Conservation (phyloP, 1,139 yeast genomes). For the Geotrichum europaeum region DNA sequence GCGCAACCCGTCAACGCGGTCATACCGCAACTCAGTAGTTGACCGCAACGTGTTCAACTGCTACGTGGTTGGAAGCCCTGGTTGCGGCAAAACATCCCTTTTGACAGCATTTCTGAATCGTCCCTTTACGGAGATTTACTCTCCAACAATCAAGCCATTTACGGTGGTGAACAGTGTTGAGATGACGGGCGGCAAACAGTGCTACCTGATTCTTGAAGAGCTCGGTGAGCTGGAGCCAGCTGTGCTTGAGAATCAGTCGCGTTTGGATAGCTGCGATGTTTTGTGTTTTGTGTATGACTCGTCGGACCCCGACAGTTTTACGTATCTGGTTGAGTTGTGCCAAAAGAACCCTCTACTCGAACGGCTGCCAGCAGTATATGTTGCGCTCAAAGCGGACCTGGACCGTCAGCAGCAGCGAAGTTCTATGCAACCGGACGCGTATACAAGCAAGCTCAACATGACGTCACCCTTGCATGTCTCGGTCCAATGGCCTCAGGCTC, state of each 20-base stretch:
- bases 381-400: constrained; percentile 88
- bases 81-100: constrained; percentile 77
- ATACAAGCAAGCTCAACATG: constrained; percentile 57
- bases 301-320: constrained; percentile 91
- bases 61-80: constrained; percentile 75
- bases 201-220: constrained; percentile 84
- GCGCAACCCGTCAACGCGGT: constrained; percentile 45
- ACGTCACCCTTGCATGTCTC: constrained; percentile 86
- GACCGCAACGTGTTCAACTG: constrained; percentile 92
- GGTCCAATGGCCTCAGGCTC: constrained; percentile 80
- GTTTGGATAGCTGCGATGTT: constrained; percentile 83
- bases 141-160: constrained; percentile 77
- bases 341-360: constrained; percentile 53
- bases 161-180: constrained; percentile 92
- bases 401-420: constrained; percentile 92
- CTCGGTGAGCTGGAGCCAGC: constrained; percentile 84
- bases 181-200: constrained; percentile 89
- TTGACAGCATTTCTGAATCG: constrained; percentile 77
- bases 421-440: constrained; percentile 80
- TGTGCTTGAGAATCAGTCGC: constrained; percentile 60
- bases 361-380: constrained; percentile 76
- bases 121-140: constrained; percentile 60
- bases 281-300: constrained; percentile 87
- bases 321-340: constrained; percentile 66
- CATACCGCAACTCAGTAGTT: constrained; percentile 57